Conservation (phyloP, 805 yeast genomes). For the Metschnikowia cubensis region DNA sequence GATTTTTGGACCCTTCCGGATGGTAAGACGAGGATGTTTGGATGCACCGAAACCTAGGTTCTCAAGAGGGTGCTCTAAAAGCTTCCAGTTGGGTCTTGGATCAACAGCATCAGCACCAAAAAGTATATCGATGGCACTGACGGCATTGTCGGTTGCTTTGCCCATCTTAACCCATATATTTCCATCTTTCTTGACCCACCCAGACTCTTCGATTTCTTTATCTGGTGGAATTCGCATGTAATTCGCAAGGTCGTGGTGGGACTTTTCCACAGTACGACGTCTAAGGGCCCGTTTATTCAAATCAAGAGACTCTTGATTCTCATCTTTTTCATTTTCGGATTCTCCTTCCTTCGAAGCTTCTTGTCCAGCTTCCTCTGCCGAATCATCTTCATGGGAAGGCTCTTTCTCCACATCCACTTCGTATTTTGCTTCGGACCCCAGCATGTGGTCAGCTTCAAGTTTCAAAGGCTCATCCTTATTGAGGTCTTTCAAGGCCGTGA, state of each 20-base stretch:
- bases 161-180: constrained; percentile 65
- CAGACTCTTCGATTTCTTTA: constrained; percentile 33
- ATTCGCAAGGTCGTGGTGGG: constrained; percentile 19
- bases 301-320: background rate
- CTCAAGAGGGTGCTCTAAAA: constrained; percentile 25
- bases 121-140: constrained; percentile 62
- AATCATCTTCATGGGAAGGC: background rate
- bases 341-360: background rate
- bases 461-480: constrained; percentile 7
- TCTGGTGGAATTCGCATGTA: constrained; percentile 29
- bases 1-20: constrained; percentile 32
- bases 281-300: background rate
- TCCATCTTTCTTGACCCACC: constrained; percentile 45
- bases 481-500: constrained; percentile 4
- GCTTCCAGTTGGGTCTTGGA: constrained; percentile 69
- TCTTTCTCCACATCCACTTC: constrained; percentile 4
- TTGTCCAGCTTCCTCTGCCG: background rate
- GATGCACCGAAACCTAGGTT: constrained; percentile 20
- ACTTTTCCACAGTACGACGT: constrained; percentile 16
- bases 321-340: background rate
- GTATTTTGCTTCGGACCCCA: too few species aligned
- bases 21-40: constrained; percentile 26
- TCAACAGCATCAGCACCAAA: constrained; percentile 73
- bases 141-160: constrained; percentile 30
- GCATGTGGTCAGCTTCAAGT: constrained; percentile 7